phyloP scores from a whole-genome alignment of 106 monocot species.

The Chionographis japonica region DNA sequence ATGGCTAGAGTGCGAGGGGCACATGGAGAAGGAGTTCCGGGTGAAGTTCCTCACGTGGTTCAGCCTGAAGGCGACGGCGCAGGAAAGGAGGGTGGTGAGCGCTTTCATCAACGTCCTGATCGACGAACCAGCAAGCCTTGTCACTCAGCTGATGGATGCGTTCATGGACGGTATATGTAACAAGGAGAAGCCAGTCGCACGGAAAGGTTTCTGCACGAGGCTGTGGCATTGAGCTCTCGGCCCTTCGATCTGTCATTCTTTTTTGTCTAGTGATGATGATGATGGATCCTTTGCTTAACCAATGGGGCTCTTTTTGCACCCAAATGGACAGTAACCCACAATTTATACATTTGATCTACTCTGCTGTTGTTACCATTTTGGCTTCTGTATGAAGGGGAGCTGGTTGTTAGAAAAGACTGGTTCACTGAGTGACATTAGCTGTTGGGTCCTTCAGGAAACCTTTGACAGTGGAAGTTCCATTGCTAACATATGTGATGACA shows the following conservation, averaged over 20 bases:
- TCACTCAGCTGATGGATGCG: conserved; percentile 66
- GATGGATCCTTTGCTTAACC: no score
- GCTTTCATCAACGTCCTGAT: conserved; percentile 76
- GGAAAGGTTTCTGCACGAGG: conserved; percentile 46
- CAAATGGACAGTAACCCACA: no score
- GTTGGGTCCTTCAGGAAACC: no score
- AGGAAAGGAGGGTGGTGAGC: conserved; percentile 74
- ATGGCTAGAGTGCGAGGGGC: conserved; percentile 80
- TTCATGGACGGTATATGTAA: conserved; percentile 75
- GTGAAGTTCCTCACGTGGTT: conserved; percentile 94
- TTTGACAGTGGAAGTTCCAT: no score
- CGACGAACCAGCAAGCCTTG: conserved; percentile 72
- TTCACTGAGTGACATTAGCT: no score
- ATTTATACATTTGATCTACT: no score
- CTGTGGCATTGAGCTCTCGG: conserved; percentile 43
- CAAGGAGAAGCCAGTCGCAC: conserved; percentile 43
- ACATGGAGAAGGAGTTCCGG: conserved; percentile 83
- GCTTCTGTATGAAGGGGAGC: no score
- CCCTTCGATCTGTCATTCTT: neutral
- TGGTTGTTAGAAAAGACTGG: no score
- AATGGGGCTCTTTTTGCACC: no score
- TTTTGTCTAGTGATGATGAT: neutral
- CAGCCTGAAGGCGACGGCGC: conserved; percentile 67
- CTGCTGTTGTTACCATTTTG: no score
- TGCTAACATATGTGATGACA: no score